Evolutionary conservation across 257 asterid genomes (phyloP), one percentile per base, ranked within the genome.

Genomic region (Euphrasia confusa): DNA sequence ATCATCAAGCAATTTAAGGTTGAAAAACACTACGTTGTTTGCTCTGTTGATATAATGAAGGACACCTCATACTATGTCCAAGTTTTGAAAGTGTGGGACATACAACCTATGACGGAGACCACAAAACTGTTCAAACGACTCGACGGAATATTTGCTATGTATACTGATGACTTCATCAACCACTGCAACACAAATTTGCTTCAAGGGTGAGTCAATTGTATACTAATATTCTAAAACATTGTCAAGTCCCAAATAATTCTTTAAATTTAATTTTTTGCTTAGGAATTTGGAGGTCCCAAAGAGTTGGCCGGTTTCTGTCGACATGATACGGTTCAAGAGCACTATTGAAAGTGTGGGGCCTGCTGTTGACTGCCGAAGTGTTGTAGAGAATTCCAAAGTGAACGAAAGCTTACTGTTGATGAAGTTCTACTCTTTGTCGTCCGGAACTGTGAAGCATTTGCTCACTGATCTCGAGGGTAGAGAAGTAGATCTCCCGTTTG

Each of bases 51-150:
- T 58, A 73, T 84, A 24, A 37, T 63, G 55, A 84, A 78, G 68
- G 74, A 80, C 13, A 33, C 72, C n/a, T n/a, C n/a, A 42, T 48
- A 21, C 77, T 77, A 60, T 64, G 24, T 64, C 39, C 92, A 87
- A 75, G 78, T 87, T 7, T 60, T 87, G 65, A 84, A 39, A 76
- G 86, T 80, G 24, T 84, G 95, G 95, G 89, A 84, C 66, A 28
- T 87, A 50, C 11, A 81, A 66, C 77, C 83, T 35, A 56, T 39
- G 49, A 74, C 5, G 39, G 95, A 79, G 78, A 72, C 79, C 8
- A 14, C 77, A 33, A 87, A 78, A 42, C 59, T 81, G 57, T 54
- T 70, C 74, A 75, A 60, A 42, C 81, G 83, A 11, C 84, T 87
- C 28, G 89, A 87, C 33, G 62, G 61, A 69, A 78, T 84, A 49